A percentile compares a stretch with the other conserved stretches of the same genome.
Conservation (phyloP, 2,329 filamentous ascomycete species). For the Dactylellina parvicollis region DNA sequence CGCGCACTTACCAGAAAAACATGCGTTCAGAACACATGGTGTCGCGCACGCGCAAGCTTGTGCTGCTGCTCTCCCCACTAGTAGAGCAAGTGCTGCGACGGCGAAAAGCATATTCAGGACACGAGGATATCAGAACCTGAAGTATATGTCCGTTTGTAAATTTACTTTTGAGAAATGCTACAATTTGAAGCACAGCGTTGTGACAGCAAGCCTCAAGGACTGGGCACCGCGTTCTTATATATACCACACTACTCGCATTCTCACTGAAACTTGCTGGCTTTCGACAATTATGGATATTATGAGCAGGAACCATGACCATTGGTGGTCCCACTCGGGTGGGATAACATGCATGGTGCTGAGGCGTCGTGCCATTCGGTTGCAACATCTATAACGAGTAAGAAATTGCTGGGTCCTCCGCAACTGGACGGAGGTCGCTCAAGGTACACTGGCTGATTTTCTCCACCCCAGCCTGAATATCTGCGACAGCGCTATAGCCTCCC, state of each 20-base stretch:
- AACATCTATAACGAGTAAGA: slow-evolving; percentile 19
- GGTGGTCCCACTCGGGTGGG: slow-evolving; percentile 9
- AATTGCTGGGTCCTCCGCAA: slow-evolving; percentile 15
- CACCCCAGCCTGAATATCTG: neutral
- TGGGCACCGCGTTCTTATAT: neutral
- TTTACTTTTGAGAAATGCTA: neutral
- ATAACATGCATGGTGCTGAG: slow-evolving; percentile 12
- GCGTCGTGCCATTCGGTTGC: slow-evolving; percentile 26
- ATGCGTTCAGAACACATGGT: neutral
- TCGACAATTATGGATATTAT: neutral
- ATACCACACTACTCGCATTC: neutral
- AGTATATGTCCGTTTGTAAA: neutral
- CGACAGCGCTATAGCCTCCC: neutral
- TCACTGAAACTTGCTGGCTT: slow-evolving; percentile 1
- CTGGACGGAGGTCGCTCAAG: slow-evolving; percentile 13
- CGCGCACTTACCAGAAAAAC: slow-evolving; percentile 1
- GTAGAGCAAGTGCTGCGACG: slow-evolving; percentile 19
- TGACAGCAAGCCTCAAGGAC: neutral
- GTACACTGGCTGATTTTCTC: slow-evolving; percentile 9
- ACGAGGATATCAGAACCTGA: neutral
- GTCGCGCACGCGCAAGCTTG: slow-evolving; percentile 31
- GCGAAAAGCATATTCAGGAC: slow-evolving; percentile 30
- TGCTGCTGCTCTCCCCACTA: slow-evolving; percentile 3
- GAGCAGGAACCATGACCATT: slow-evolving; percentile 1
- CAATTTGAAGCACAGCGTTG: neutral